Percentiles rank a stretch among this genome's conserved stretches.
phyloP scores from a whole-genome alignment of 495 filamentous ascomycete species.

The Thermochaetoides thermophila region DNA sequence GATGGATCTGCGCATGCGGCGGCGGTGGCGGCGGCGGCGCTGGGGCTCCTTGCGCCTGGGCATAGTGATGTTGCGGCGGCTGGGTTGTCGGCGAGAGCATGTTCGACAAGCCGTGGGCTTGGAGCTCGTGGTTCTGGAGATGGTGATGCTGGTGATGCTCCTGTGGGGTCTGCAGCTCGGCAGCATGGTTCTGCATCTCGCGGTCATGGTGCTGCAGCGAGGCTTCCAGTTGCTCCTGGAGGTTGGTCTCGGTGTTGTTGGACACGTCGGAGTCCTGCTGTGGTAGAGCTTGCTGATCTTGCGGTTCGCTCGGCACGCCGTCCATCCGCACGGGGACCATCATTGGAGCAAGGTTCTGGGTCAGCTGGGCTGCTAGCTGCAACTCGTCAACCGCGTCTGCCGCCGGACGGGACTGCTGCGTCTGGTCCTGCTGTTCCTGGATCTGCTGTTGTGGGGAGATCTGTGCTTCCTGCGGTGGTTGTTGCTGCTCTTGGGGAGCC shows the following conservation, averaged over 20 bases:
- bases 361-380: conserved; percentile 37
- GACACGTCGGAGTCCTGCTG: conserved; percentile 5
- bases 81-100: conserved; percentile 12
- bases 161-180: conserved; percentile 8
- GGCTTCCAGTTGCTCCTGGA: conserved; percentile 19
- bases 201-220: conserved; percentile 19
- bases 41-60: neutral
- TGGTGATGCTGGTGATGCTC: conserved; percentile 8
- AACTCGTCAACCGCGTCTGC: conserved; percentile 27
- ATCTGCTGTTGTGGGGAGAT: too few species aligned
- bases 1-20: conserved; percentile 22
- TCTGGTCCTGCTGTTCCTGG: too few species aligned
- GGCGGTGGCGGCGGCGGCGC: conserved; percentile 4
- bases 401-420: conserved; percentile 15
- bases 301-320: conserved; percentile 10
- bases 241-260: conserved; percentile 10
- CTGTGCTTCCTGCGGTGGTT: too few species aligned
- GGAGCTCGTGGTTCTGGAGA: conserved; percentile 9
- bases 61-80: conserved; percentile 9
- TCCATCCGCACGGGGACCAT: conserved; percentile 12
- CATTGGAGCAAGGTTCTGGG: conserved; percentile 27
- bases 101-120: neutral
- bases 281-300: conserved; percentile 9
- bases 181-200: conserved; percentile 8
- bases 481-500: conserved; percentile 18